Evolutionary conservation across 352 stramenopile species (phyloP), one percentile per base, ranked within the genome.

Genomic region (Pythium brachiatum): DNA sequence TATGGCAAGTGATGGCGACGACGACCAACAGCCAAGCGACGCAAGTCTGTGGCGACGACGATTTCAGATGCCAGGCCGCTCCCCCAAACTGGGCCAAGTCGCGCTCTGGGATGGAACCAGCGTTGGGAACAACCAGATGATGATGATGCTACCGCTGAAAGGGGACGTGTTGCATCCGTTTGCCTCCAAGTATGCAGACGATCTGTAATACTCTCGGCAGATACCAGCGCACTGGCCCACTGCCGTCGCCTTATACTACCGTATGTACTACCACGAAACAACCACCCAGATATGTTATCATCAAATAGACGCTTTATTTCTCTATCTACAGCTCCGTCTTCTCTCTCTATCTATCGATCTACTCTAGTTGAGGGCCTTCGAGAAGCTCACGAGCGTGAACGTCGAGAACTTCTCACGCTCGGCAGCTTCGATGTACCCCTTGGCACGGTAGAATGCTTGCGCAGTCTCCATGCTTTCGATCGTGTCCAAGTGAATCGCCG

Each of bases 321-420:
- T 38, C 43, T 66, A 51, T 48, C 41, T 48, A 48, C 36, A 48
- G 41, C 26, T 48, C 31, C 34, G 20, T 57, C 55, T 53, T 25
- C 25, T n/a, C n/a, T n/a, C n/a, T n/a, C n/a, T n/a, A n/a, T n/a
- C n/a, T n/a, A n/a, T n/a, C n/a, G n/a, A n/a, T 44, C 18, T 27
- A 50, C 41, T 53, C 23, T 43, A 20, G 53, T 44, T 43, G 0
- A 71, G 31, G 31, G n/a, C 13, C 36, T 71, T 71, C 31, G 27
- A 60, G 56, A 90, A 88, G 41, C 69, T 68, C 29, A 90, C 73
- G 21, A 90, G 71, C 25, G 72, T 77, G 60, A 88, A 90, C 15
- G 69, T 81, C 47, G 66, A 47, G 57, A 69, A 73, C 53, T 27
- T 73, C 44, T 48, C 54, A 18, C 53, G 58, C 20, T 34, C 51